A percentile compares a stretch with the other conserved stretches of the same genome.
Evolutionary conservation across 2,329 filamentous ascomycete species (phyloP).

Genomic region (Aureobasidium mangrovei): DNA sequence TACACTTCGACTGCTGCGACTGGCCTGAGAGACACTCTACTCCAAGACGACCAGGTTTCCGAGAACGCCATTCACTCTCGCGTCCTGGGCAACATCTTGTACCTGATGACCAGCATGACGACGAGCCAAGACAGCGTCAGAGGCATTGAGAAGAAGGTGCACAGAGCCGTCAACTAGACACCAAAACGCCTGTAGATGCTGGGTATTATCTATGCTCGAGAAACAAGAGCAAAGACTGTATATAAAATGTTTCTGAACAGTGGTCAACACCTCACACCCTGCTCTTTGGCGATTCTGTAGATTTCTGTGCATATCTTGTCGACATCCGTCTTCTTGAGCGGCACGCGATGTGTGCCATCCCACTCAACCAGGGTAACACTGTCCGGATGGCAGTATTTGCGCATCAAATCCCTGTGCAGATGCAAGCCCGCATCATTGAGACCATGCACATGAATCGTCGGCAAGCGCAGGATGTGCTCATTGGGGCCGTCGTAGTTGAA

Average conservation of each 20-base stretch:
- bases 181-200: background rate
- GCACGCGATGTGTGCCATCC: conserved; percentile 63
- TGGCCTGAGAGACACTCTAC: conserved; percentile 43
- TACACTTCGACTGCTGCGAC: conserved; percentile 50
- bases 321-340: conserved; percentile 60
- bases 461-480: conserved; percentile 45
- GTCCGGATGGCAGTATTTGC: conserved; percentile 50
- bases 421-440: conserved; percentile 51
- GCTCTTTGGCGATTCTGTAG: conserved; percentile 42
- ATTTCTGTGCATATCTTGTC: conserved; percentile 46
- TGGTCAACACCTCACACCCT: conserved; percentile 31
- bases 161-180: conserved; percentile 23
- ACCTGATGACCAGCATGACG: conserved; percentile 51
- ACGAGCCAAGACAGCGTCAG: conserved; percentile 35
- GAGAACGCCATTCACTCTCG: conserved; percentile 47
- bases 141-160: conserved; percentile 33
- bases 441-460: conserved; percentile 62
- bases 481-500: conserved; percentile 34
- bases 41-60: conserved; percentile 24
- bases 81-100: conserved; percentile 53
- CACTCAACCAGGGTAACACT: conserved; percentile 57
- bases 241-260: background rate
- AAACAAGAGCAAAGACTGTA: background rate
- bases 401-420: conserved; percentile 47
- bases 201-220: background rate